phyloP scores from a whole-genome alignment of 768 basidiomycete genomes.

The Mycena kentingensis region DNA sequence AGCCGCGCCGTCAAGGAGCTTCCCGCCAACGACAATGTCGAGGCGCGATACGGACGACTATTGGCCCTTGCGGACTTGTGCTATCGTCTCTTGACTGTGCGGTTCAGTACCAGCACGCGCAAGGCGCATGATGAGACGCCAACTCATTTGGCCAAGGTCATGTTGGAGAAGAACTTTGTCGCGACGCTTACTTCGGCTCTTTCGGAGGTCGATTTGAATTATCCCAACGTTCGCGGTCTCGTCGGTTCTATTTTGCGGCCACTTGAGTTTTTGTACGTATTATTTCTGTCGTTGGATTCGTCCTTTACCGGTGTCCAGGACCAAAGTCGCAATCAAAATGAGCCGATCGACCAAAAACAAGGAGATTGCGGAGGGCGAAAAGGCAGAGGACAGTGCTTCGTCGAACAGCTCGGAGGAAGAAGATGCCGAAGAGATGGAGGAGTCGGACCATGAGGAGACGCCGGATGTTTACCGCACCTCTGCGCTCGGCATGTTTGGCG shows the following conservation, averaged over 20 bases:
- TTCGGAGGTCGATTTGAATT: constrained; percentile 93
- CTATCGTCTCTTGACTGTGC: constrained; percentile 81
- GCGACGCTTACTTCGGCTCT: constrained; percentile 83
- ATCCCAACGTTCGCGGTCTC: constrained; percentile 83
- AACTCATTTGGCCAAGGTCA: constrained; percentile 92
- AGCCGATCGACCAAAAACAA: constrained; percentile 71
- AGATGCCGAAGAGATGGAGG: constrained; percentile 61
- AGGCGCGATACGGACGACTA: constrained; percentile 84
- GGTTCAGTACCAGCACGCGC: constrained; percentile 60
- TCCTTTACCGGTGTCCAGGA: constrained; percentile 46
- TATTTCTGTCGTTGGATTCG: constrained; percentile 1
- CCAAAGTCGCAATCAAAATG: constrained; percentile 99
- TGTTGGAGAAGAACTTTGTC: constrained; percentile 98
- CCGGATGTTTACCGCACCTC: constrained; percentile 96
- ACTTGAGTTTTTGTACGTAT: constrained; percentile 76
- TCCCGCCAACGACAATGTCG: constrained; percentile 56
- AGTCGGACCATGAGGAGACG: constrained; percentile 69
- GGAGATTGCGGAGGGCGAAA: constrained; percentile 57
- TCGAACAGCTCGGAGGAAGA: constrained; percentile 56
- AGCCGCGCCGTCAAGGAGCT: constrained; percentile 85
- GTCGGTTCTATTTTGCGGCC: constrained; percentile 89
- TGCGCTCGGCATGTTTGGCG: constrained; percentile 92
- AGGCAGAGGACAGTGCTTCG: constrained; percentile 48
- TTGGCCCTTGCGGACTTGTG: constrained; percentile 87
- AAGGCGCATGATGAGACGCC: constrained; percentile 72